phyloP scores from a whole-genome alignment of 129 eudicot genomes.

The Flaveria trinervia region DNA sequence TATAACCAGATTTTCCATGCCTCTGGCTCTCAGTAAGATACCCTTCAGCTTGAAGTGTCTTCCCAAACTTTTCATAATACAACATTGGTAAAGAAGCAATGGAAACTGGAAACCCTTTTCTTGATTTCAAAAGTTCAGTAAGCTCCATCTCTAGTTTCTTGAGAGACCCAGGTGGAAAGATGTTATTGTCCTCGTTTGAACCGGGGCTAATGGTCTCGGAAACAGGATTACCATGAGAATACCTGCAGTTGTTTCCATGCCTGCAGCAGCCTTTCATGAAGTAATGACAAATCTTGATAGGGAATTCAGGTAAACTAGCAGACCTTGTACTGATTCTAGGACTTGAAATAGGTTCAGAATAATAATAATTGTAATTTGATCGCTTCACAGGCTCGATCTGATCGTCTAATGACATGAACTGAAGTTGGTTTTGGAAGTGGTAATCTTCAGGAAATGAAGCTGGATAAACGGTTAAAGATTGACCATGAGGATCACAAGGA shows the following conservation, averaged over 20 bases:
- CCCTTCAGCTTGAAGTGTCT: conserved; percentile 74
- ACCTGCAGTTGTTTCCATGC: conserved; percentile 56
- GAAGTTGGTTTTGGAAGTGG: conserved; percentile 46
- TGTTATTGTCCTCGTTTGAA: conserved; percentile 39
- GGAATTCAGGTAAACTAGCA: conserved; percentile 46
- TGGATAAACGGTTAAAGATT: conserved; percentile 34
- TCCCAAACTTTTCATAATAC: conserved; percentile 57
- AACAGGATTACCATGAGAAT: conserved; percentile 41
- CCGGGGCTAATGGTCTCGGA: conserved; percentile 34
- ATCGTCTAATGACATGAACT: conserved; percentile 44
- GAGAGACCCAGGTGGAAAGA: conserved; percentile 50
- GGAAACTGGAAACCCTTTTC: conserved; percentile 61
- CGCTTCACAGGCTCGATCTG: conserved; percentile 37
- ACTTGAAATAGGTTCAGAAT: conserved; percentile 36
- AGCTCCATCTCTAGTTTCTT: conserved; percentile 63
- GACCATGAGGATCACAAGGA: conserved; percentile 37
- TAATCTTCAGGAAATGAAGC: conserved; percentile 43
- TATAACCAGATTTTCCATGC: conserved; percentile 90
- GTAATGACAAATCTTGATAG: conserved; percentile 56
- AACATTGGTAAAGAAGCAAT: conserved; percentile 58
- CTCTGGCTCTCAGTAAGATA: conserved; percentile 94
- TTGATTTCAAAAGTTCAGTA: conserved; percentile 51
- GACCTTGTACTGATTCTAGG: conserved; percentile 45
- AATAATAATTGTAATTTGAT: conserved; percentile 34
- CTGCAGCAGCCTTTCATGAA: conserved; percentile 55